Percentiles rank a stretch among this genome's conserved stretches.
Conservation (phyloP, 2,329 filamentous ascomycete species). For the Aspergillus flavus region DNA sequence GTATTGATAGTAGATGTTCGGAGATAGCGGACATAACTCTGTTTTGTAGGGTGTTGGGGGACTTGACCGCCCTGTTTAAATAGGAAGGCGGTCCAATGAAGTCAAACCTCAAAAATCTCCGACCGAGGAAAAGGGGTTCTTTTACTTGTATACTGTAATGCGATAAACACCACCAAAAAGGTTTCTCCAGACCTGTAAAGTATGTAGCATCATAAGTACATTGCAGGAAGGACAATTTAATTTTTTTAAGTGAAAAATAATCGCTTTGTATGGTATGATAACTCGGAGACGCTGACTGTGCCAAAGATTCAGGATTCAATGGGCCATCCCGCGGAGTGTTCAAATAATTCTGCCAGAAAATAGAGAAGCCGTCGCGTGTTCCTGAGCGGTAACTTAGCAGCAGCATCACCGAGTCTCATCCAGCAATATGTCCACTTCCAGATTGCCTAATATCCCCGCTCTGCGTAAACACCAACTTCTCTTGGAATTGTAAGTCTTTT, state of each 20-base stretch:
- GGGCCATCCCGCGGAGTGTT: background rate
- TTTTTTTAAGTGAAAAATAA: background rate
- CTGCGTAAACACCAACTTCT: constrained; percentile 76
- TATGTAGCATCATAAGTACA: background rate
- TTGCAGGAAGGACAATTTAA: background rate
- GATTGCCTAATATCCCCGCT: constrained; percentile 47
- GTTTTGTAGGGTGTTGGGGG: background rate
- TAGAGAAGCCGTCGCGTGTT: background rate
- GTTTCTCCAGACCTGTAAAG: background rate
- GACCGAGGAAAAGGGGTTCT: background rate
- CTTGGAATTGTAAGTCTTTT: constrained; percentile 74
- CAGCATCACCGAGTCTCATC: background rate
- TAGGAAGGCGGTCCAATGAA: background rate
- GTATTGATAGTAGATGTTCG: background rate
- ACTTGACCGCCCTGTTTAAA: background rate
- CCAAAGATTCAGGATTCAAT: background rate
- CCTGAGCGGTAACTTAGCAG: background rate
- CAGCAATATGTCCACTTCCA: constrained; percentile 28
- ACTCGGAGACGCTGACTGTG: background rate
- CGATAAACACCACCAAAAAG: background rate
- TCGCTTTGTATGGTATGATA: background rate
- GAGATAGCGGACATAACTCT: constrained; percentile 18
- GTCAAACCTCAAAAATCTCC: background rate
- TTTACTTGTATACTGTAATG: background rate
- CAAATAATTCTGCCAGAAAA: background rate